Evolutionary conservation across 306 rosid species (phyloP), one percentile per base, ranked within the genome.

Genomic region (Lathyrus tuberosus): DNA sequence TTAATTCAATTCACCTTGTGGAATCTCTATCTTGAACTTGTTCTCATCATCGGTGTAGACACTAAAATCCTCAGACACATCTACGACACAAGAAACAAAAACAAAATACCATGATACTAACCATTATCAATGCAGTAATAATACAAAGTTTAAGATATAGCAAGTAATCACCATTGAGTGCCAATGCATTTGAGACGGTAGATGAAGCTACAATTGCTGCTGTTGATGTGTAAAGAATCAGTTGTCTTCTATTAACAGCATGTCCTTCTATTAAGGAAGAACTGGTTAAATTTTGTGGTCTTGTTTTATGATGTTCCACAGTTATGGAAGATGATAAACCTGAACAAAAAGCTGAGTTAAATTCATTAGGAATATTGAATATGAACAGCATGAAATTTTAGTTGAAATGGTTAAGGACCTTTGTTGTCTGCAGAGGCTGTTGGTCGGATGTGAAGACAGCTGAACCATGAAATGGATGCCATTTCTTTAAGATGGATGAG

Each of bases 1-100:
- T 43, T 17, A 79, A 38, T 41, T 43, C 24, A 79, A 38, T 41
- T 78, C 76, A 90, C 98, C 98, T 90, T 78, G 82, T 5, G 94
- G 98, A 77, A 93, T 78, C 62, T 57, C 78, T 49, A 93, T 76
- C 82, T 86, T 83, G 89, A 88, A 93, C 83, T 88, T 93, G 82
- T 90, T 90, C 30, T 42, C 88, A 59, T 86, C 97, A 38, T 93
- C 98, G 0, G 81, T 74, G 77, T 85, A 93, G 42, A 74, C 8
- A 37, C 91, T 88, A 76, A 78, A 85, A 61, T 81, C 91, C 69
- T 87, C 90, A 0, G 84, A 48, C 10, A 44, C 83, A 59, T 82
- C 93, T 87, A 78, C 47, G 76, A 74, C 31, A 43, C 54, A 40
- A 40, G 28, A 11, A 49, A 41, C 6, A 33, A 33, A 16, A 15